Conservation (phyloP, 305 asterid species). For the Rubia tinctorum region DNA sequence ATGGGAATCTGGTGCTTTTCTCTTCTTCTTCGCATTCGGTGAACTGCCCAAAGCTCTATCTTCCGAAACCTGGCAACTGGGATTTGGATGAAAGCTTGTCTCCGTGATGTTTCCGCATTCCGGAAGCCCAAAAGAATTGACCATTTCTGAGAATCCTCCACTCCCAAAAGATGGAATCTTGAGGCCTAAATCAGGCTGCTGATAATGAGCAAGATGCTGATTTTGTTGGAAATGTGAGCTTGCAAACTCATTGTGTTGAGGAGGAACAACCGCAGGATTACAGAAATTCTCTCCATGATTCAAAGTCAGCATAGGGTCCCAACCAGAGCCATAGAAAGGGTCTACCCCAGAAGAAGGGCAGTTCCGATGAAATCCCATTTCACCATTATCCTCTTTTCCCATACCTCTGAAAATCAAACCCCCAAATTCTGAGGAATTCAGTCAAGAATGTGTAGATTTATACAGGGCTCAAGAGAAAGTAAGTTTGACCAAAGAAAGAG, state of each 20-base stretch:
- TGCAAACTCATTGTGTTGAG: slow-evolving; percentile 59
- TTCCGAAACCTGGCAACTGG: slow-evolving; percentile 36
- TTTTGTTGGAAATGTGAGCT: slow-evolving; percentile 44
- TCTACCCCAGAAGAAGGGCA: slow-evolving; percentile 36
- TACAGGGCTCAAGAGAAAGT: slow-evolving; percentile 21
- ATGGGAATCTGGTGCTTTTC: slow-evolving; percentile 36
- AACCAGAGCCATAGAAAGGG: slow-evolving; percentile 54
- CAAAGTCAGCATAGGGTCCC: slow-evolving; percentile 67
- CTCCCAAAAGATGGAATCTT: slow-evolving; percentile 58
- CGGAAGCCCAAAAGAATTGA: slow-evolving; percentile 37
- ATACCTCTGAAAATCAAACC: slow-evolving; percentile 25
- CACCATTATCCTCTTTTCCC: slow-evolving; percentile 50
- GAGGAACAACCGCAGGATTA: slow-evolving; percentile 46
- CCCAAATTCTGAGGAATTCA: slow-evolving; percentile 25
- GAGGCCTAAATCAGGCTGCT: slow-evolving; percentile 47
- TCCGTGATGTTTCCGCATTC: slow-evolving; percentile 35
- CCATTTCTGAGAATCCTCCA: slow-evolving; percentile 65
- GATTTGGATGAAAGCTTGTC: slow-evolving; percentile 27
- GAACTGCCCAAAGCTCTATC: slow-evolving; percentile 41
- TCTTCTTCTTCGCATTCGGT: slow-evolving; percentile 65
- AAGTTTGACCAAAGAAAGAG: slow-evolving; percentile 29
- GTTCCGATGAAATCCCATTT: slow-evolving; percentile 41
- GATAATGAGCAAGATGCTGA: slow-evolving; percentile 52
- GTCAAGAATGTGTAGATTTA: background rate
- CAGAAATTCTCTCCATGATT: slow-evolving; percentile 48